Percentiles rank a stretch among this genome's conserved stretches.
phyloP scores from a whole-genome alignment of 768 basidiomycete species.

The Peribolospora kevripleyi region DNA sequence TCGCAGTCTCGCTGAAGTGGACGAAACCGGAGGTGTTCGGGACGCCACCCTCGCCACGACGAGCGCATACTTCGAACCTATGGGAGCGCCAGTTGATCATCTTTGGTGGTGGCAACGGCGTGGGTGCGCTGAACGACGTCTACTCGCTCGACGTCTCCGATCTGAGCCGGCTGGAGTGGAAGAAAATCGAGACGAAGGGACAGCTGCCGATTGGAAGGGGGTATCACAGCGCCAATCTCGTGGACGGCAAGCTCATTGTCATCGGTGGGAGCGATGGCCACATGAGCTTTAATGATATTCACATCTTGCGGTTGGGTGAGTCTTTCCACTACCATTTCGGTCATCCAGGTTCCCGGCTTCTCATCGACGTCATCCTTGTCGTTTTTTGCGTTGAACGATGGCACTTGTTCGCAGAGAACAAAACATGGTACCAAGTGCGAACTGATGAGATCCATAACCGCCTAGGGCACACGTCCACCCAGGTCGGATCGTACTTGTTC shows the following conservation, averaged over 20 bases:
- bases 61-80: constrained; percentile 66
- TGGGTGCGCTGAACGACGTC: constrained; percentile 67
- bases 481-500: constrained; percentile 78
- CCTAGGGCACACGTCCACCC: constrained; percentile 46
- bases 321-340: constrained; percentile 2
- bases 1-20: constrained; percentile 17
- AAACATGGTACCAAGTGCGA: constrained; percentile 21
- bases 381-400: background rate
- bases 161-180: background rate
- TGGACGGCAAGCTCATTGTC: constrained; percentile 63
- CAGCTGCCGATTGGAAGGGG: constrained; percentile 33
- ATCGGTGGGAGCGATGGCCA: constrained; percentile 78
- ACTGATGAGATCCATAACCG: constrained; percentile 15
- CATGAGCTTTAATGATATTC: constrained; percentile 68
- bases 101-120: constrained; percentile 84
- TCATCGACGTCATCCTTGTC: background rate
- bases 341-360: background rate
- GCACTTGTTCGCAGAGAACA: constrained; percentile 19
- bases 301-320: constrained; percentile 63
- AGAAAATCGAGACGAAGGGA: constrained; percentile 30
- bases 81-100: constrained; percentile 51
- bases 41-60: constrained; percentile 34
- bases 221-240: constrained; percentile 73
- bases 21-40: constrained; percentile 14
- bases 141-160: constrained; percentile 48